Base-by-base conservation (phyloP, 345 rosid genomes). In the Linum trigynum region DNA sequence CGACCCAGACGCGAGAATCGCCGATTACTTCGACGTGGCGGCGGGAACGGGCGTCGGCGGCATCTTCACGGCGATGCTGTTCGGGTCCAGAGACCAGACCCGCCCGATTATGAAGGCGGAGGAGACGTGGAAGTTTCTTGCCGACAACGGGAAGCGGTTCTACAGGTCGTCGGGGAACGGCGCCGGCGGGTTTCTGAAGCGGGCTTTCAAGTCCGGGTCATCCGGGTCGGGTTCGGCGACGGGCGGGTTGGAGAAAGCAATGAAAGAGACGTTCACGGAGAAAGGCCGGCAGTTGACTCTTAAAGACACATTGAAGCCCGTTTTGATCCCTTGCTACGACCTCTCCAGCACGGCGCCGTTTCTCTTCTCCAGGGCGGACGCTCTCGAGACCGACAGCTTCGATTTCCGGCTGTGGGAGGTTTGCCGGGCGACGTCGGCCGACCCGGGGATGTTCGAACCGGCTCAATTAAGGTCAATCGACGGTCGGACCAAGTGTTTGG, bases 331-430 rank as follows among this genome's bases (percentile, higher is more conserved):
- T 57, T 92, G 98, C 65, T 92, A 86, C 72, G 98, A 92, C 76
- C 87, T 92, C 6, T 76, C 80, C 38, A 92, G 91, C 67, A 77
- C 89, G 59, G 97, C 95, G 10, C 97, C 98, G 73, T 90, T 92
- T 78, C 55, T 92, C 55, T 92, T 92, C 80, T 92, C 98, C 4
- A 79, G 98, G 40, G 98, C 98, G n/a, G 98, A 92, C 71, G 98
- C 97, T 1, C 74, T 92, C 3, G 97, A 92, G 76, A 90, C 95
- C 1, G 96, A 90, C 74, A 79, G 94, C 41, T 92, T 72, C 48
- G 90, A 92, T 69, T 92, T 92, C 73, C 81, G 82, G 35, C 85
- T 92, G 1, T 84, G 85, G 88, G 97, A 92, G 80, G 97, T 92
- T 23, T 90, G 98, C 69, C 83, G 89, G 59, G 99, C 92, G 39